Conservation (phyloP, 768 basidiomycete species). For the Pleurotus pulmonarius region DNA sequence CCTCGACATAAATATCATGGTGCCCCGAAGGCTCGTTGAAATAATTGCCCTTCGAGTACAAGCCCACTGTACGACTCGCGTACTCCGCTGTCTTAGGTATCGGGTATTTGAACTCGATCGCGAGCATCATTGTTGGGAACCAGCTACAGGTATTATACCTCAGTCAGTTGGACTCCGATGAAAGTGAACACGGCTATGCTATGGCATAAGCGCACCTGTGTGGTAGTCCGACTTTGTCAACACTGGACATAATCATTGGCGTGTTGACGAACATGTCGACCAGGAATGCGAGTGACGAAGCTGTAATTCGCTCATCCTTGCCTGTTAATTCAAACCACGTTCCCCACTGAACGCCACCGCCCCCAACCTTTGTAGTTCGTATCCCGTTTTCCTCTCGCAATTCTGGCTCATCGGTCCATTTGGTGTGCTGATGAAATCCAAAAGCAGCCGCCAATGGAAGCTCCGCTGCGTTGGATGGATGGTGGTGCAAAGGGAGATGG, state of each 20-base stretch:
- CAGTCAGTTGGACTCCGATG: conserved; percentile 2
- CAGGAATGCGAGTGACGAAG: conserved; percentile 49
- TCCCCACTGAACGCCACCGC: conserved; percentile 55
- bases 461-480: conserved; percentile 39
- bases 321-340: conserved; percentile 51
- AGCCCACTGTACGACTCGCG: conserved; percentile 50
- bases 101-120: conserved; percentile 61
- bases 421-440: conserved; percentile 30
- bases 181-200: not conserved
- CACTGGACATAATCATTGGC: conserved; percentile 43
- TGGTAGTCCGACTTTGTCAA: conserved; percentile 33
- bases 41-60: conserved; percentile 52
- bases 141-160: conserved; percentile 32
- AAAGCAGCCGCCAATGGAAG: conserved; percentile 23
- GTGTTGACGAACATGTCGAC: conserved; percentile 50
- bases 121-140: conserved; percentile 60
- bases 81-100: conserved; percentile 42
- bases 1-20: conserved; percentile 56
- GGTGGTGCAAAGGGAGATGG: conserved; percentile 50
- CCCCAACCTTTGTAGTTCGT: conserved; percentile 37
- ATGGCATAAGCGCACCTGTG: conserved; percentile 20
- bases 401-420: conserved; percentile 36
- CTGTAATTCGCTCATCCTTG: conserved; percentile 39
- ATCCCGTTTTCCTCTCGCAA: conserved; percentile 42
- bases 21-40: conserved; percentile 49